Percentiles rank a stretch among this genome's conserved stretches.
Conservation (phyloP, 2,329 filamentous ascomycete species). For the Coniochaeta sp. region DNA sequence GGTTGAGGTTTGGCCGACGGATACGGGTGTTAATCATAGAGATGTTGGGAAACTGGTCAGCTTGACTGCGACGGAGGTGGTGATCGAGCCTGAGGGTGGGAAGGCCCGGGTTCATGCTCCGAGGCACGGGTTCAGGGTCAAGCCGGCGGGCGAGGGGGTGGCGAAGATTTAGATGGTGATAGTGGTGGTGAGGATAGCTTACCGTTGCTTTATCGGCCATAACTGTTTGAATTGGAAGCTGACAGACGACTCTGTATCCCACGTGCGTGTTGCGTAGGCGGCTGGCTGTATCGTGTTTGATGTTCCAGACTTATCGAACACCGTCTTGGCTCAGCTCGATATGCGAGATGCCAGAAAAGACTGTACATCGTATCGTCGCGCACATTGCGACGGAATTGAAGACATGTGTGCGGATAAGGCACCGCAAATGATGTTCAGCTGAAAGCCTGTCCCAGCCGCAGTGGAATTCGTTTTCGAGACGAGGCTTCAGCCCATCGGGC, state of each 20-base stretch:
- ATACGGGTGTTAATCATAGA: slow-evolving; percentile 51
- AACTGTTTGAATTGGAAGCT: background rate
- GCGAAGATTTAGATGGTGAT: background rate
- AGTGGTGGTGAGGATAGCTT: background rate
- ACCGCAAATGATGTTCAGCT: no score
- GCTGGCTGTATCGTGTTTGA: no score
- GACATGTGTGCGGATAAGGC: no score
- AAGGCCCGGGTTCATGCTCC: slow-evolving; percentile 53
- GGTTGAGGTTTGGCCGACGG: slow-evolving; percentile 55
- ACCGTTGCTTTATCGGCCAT: background rate
- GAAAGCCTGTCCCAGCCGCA: background rate
- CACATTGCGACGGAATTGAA: no score
- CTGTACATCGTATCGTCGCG: no score
- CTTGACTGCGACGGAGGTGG: slow-evolving; percentile 46
- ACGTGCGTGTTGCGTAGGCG: background rate
- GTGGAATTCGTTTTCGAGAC: background rate
- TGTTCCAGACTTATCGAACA: no score
- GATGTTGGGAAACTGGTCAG: slow-evolving; percentile 50
- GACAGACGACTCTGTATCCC: background rate
- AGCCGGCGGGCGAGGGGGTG: slow-evolving; percentile 13
- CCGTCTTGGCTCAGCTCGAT: no score
- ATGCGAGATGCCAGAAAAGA: no score
- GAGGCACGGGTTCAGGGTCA: slow-evolving; percentile 49
- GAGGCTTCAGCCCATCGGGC: background rate
- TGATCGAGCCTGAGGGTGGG: slow-evolving; percentile 42